Evolutionary conservation across 176 grass and related monocot genomes (phyloP).

Genomic region (Raddia guianensis): DNA sequence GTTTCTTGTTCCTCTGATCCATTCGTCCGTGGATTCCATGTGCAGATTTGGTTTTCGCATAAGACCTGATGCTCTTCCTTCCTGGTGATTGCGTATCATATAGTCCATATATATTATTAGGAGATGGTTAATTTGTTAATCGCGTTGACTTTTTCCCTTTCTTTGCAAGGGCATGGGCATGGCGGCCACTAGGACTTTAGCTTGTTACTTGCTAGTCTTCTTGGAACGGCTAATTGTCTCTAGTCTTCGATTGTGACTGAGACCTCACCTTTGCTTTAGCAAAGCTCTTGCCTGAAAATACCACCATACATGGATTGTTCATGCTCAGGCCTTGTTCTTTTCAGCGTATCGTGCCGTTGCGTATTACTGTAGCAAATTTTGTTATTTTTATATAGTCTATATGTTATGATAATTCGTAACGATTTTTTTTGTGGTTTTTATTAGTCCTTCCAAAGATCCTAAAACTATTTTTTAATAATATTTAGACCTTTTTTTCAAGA

Average conservation of each 20-base stretch:
- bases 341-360: no score
- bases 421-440: no score
- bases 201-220: not conserved
- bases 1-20: not conserved
- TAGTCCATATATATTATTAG: not conserved
- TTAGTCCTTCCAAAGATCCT: no score
- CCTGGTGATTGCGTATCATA: not conserved
- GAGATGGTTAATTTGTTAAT: not conserved
- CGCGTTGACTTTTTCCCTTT: conserved; percentile 37
- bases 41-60: not conserved
- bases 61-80: not conserved
- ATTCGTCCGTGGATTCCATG: not conserved
- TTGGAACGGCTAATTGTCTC: not conserved
- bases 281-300: no score
- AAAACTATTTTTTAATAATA: no score
- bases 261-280: not conserved
- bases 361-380: no score
- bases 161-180: not conserved
- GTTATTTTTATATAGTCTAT: no score
- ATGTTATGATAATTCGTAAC: no score
- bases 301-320: no score
- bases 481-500: no score
- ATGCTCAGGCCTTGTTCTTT: no score
- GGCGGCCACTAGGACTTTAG: not conserved
- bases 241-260: not conserved